Evolutionary conservation across 164 flowering plant species (phyloP), one percentile per base, ranked within the genome.

Genomic region (Chloranthus sessilifolius): DNA sequence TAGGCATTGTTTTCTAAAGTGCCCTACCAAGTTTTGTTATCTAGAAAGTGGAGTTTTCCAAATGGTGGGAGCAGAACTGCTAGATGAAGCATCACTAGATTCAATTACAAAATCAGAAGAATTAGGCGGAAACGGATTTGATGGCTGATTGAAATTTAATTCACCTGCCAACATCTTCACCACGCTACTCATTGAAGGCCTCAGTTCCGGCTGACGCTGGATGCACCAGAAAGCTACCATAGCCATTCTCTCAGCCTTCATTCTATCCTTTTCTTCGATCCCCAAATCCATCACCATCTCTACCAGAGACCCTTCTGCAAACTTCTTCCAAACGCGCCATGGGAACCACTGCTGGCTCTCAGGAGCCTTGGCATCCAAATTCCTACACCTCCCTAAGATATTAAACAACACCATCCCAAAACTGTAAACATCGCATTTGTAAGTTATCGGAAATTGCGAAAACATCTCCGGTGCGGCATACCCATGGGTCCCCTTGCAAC

Each of bases 361-460:
- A 10, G 4, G 16, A 4, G 20, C n/a, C 6, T 20, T 15, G 12
- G 15, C 10, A 25, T 55, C 54, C 4, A 22, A 21, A 29, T 63
- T 46, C 34, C 52, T 63, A 39, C 53, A 47, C 48, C 58, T 53
- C 29, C 63, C 53, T 0, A 64, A 10, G 21, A 62, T 65, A 57
- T 64, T 65, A 23, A 65, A 60, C 45, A 65, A 41, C 14, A 65
- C n/a, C 53, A 65, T 61, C 24, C 70, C 70, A 7, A 60, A 65
- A 44, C 70, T 60, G 42, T 65, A 65, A 21, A 60, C 65, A 46
- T 65, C 61, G 17, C 61, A 60, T 29, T 55, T 65, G 11, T 50
- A 46, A 3, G 69, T 49, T 2, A 54, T 46, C 14, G 69, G 63
- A 43, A 29, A 56, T 2, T 46, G 35, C 46, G 19, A 48, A 16